Evolutionary conservation across 2,329 filamentous ascomycete species (phyloP).

Genomic region (Talaromyces pinophilus): DNA sequence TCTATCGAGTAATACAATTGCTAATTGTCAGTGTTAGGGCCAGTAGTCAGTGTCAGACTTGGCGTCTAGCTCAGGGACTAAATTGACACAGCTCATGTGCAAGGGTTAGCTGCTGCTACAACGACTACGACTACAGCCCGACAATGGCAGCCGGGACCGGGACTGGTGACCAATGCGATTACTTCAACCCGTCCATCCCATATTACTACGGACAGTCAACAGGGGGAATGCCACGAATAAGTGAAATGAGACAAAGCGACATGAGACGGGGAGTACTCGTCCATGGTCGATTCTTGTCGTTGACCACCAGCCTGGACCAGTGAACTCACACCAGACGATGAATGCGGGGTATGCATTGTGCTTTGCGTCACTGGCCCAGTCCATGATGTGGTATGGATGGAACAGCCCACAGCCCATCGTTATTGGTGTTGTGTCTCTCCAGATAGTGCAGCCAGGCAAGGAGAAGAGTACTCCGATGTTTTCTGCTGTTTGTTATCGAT

Average conservation of each 20-base stretch:
- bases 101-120: background rate
- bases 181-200: conserved; percentile 6
- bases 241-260: background rate
- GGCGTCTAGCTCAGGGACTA: conserved; percentile 3
- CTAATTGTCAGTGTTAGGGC: conserved; percentile 14
- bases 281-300: conserved; percentile 3
- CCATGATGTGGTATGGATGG: background rate
- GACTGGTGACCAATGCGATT: conserved; percentile 10
- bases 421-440: background rate
- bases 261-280: background rate
- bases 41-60: conserved; percentile 2
- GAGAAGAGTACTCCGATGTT: background rate
- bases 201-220: background rate
- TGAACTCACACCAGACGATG: conserved; percentile 1
- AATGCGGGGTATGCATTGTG: conserved; percentile 23
- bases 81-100: background rate
- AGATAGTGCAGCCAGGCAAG: background rate
- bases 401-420: background rate
- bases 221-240: background rate
- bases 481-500: background rate
- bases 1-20: conserved; percentile 21
- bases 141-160: conserved; percentile 13
- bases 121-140: background rate
- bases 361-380: conserved; percentile 18
- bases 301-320: conserved; percentile 1